phyloP scores from a whole-genome alignment of 108 stramenopile genomes.

The Skeletonema grethae region DNA sequence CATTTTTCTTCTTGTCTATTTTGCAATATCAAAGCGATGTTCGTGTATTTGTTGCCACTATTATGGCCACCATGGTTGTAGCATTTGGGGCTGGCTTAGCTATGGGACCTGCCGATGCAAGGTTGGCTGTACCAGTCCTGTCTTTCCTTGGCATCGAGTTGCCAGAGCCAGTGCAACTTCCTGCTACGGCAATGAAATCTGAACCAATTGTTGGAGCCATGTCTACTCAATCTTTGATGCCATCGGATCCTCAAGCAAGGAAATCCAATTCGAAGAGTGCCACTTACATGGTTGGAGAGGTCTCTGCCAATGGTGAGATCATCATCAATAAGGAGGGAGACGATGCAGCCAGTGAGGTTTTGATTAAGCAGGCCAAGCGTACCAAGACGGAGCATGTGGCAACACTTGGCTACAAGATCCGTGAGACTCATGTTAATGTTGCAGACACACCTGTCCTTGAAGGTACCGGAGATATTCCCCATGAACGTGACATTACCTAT shows the following conservation, averaged over 20 bases:
- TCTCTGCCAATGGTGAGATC: constrained; percentile 5
- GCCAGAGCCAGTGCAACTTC: constrained; percentile 8
- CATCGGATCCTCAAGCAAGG: neutral
- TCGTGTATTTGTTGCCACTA: constrained; percentile 69
- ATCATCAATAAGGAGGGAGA: neutral
- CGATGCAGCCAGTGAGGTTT: constrained; percentile 19
- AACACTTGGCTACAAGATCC: constrained; percentile 44
- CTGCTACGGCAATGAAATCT: neutral
- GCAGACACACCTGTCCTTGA: constrained; percentile 42
- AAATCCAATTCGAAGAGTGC: constrained; percentile 35
- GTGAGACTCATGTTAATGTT: constrained; percentile 47
- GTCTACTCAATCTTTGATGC: constrained; percentile 2
- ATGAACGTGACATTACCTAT: constrained; percentile 26
- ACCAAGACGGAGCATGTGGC: constrained; percentile 38
- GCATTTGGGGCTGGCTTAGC: constrained; percentile 71
- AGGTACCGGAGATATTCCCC: constrained; percentile 26
- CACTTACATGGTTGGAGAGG: constrained; percentile 17
- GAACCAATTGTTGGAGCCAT: constrained; percentile 3
- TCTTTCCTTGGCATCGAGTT: constrained; percentile 25
- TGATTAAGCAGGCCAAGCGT: constrained; percentile 35
- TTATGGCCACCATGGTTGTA: constrained; percentile 73
- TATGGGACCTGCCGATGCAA: constrained; percentile 59
- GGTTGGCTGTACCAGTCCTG: constrained; percentile 25
- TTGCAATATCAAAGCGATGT: constrained; percentile 55
- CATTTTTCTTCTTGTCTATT: neutral